Evolutionary conservation across 805 yeast genomes (phyloP).

Genomic region (Pichia paraexigua): DNA sequence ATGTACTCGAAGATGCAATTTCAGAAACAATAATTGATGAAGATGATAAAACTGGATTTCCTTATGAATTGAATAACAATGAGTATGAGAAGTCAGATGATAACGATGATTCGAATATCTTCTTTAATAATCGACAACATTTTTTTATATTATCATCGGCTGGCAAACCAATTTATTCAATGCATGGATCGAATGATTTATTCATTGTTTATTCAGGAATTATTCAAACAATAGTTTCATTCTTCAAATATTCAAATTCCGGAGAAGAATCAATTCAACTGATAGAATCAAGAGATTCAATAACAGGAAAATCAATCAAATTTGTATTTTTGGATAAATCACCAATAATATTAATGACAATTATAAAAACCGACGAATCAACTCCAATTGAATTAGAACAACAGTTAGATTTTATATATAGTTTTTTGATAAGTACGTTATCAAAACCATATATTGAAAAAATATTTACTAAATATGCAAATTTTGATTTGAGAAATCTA

Average conservation of each 20-base stretch:
- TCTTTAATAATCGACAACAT: slow-evolving; percentile 45
- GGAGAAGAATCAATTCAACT: slow-evolving; percentile 34
- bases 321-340: slow-evolving; percentile 54
- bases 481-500: slow-evolving; percentile 72
- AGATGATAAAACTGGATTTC: not conserved
- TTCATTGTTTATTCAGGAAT: slow-evolving; percentile 70
- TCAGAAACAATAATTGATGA: not conserved
- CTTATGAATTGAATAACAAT: slow-evolving; percentile 15
- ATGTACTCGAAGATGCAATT: not conserved
- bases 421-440: slow-evolving; percentile 72
- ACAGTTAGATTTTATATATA: slow-evolving; percentile 67
- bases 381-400: slow-evolving; percentile 38
- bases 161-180: slow-evolving; percentile 81
- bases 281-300: slow-evolving; percentile 37
- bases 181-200: slow-evolving; percentile 63
- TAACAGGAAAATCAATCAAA: slow-evolving; percentile 28
- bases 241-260: slow-evolving; percentile 43
- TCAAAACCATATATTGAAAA: slow-evolving; percentile 71
- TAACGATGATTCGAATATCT: slow-evolving; percentile 21
- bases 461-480: slow-evolving; percentile 62
- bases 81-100: slow-evolving; percentile 22
- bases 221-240: slow-evolving; percentile 69
- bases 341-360: slow-evolving; percentile 70
- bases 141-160: slow-evolving; percentile 75
- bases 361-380: slow-evolving; percentile 49